Conservation (phyloP, 2,329 filamentous ascomycete genomes). For the Cladophialophora yegresii region DNA sequence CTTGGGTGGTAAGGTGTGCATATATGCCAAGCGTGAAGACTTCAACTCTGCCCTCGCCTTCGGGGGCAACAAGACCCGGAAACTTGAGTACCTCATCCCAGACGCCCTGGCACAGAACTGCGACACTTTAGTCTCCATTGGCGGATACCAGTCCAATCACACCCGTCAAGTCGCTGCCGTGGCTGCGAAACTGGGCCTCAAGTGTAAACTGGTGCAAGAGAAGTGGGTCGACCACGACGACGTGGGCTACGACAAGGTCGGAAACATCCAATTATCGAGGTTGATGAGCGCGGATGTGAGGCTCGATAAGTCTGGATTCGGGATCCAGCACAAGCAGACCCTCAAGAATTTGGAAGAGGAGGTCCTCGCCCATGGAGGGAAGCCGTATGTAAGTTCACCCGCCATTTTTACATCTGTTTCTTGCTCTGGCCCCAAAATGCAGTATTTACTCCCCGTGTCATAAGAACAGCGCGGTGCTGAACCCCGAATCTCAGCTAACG, state of each 20-base stretch:
- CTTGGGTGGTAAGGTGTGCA: slow-evolving; percentile 60
- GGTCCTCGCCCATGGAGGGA: slow-evolving; percentile 56
- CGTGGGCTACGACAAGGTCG: slow-evolving; percentile 62
- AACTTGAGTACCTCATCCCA: slow-evolving; percentile 68
- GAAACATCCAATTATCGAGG: slow-evolving; percentile 70
- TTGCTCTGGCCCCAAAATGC: too few species aligned
- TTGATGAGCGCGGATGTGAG: slow-evolving; percentile 67
- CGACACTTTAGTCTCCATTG: slow-evolving; percentile 67
- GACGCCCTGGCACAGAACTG: slow-evolving; percentile 60
- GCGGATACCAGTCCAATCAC: slow-evolving; percentile 70
- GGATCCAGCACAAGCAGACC: slow-evolving; percentile 68
- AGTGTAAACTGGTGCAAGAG: slow-evolving; percentile 61
- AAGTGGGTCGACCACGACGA: slow-evolving; percentile 68
- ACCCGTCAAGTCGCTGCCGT: slow-evolving; percentile 67
- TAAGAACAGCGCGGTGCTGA: too few species aligned
- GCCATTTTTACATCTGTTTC: neutral
- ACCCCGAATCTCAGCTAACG: too few species aligned
- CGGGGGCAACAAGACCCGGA: slow-evolving; percentile 70
- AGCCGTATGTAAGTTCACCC: slow-evolving; percentile 55
- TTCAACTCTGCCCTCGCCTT: slow-evolving; percentile 68
- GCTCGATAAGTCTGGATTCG: slow-evolving; percentile 62
- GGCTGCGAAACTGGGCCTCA: slow-evolving; percentile 60
- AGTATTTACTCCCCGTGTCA: too few species aligned
- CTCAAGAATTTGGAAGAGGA: slow-evolving; percentile 58
- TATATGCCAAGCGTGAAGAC: slow-evolving; percentile 73